These are phyloP conservation scores for Pinguiococcus pyrenoidosus DNA, from an alignment of 108 stramenopile species.

Conservation along the genomic window DNA sequence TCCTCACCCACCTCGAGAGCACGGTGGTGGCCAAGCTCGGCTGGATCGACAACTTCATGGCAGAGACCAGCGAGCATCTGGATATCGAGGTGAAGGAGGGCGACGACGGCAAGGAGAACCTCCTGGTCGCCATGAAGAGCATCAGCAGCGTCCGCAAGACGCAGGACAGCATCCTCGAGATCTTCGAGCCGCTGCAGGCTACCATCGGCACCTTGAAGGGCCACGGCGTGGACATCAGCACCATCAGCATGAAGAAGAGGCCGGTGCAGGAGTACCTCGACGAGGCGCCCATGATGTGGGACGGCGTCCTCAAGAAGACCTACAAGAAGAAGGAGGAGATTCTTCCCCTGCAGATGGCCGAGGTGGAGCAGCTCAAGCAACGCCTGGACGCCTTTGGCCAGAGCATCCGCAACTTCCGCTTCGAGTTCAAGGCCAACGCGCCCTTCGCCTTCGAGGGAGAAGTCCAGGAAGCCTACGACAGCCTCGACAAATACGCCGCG, in stretches of 20 bases:
- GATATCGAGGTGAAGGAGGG: constrained; percentile 40
- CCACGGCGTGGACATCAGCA: constrained; percentile 57
- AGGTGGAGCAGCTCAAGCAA: constrained; percentile 54
- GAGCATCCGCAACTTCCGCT: constrained; percentile 49
- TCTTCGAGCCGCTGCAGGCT: constrained; percentile 60
- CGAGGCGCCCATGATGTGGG: constrained; percentile 63
- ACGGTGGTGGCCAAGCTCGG: constrained; percentile 22
- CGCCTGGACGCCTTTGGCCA: constrained; percentile 52
- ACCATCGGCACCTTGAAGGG: constrained; percentile 51
- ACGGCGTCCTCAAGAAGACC: constrained; percentile 61
- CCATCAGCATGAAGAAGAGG: constrained; percentile 23
- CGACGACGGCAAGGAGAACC: constrained; percentile 36
- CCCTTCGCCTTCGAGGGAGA: constrained; percentile 60
- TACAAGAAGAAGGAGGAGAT: constrained; percentile 73
- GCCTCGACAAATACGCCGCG: constrained; percentile 46
- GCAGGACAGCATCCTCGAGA: constrained; percentile 47
- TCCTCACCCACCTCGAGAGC: constrained; percentile 49
- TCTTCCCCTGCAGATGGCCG: constrained; percentile 62
- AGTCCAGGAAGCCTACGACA: constrained; percentile 46
- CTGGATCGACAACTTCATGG: constrained; percentile 50
- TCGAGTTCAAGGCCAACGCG: constrained; percentile 55
- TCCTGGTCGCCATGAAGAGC: constrained; percentile 62
- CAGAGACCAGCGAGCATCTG: constrained; percentile 37
- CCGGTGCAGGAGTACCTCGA: constrained; percentile 58
- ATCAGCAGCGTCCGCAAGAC: constrained; percentile 64